Conservation (phyloP, 2,329 filamentous ascomycete species). For the Westerdykella aurantiaca region DNA sequence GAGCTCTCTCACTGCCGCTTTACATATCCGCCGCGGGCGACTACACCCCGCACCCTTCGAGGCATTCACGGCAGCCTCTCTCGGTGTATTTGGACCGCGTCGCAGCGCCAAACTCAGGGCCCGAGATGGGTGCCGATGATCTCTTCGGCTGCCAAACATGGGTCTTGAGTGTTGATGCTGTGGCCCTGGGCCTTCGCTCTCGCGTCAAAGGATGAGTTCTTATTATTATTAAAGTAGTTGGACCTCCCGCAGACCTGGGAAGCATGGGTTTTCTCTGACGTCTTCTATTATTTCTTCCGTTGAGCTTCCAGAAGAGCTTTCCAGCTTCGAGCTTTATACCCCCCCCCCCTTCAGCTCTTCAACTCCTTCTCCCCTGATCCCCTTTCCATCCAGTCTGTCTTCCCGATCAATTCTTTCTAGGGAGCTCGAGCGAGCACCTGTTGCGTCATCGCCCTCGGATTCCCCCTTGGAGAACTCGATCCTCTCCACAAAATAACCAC, state of each 20-base stretch:
- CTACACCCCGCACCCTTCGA: constrained; percentile 9
- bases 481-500: constrained; percentile 9
- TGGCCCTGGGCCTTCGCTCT: background rate
- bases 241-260: too few species aligned
- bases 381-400: background rate
- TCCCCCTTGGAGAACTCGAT: background rate
- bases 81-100: constrained; percentile 3
- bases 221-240: too few species aligned
- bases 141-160: constrained; percentile 12
- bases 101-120: constrained; percentile 1
- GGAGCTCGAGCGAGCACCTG: background rate
- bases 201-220: background rate
- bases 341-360: background rate
- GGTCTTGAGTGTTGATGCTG: constrained; percentile 7
- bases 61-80: constrained; percentile 10
- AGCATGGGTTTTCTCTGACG: background rate
- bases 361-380: background rate
- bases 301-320: background rate
- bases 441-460: background rate
- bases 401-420: background rate
- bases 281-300: background rate
- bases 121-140: constrained; percentile 13
- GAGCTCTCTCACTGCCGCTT: constrained; percentile 11
- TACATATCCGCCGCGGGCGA: constrained; percentile 5
- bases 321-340: background rate